These are phyloP conservation scores for Termitomyces sp. DNA, from an alignment of 768 basidiomycete genomes.

Conservation along the genomic window DNA sequence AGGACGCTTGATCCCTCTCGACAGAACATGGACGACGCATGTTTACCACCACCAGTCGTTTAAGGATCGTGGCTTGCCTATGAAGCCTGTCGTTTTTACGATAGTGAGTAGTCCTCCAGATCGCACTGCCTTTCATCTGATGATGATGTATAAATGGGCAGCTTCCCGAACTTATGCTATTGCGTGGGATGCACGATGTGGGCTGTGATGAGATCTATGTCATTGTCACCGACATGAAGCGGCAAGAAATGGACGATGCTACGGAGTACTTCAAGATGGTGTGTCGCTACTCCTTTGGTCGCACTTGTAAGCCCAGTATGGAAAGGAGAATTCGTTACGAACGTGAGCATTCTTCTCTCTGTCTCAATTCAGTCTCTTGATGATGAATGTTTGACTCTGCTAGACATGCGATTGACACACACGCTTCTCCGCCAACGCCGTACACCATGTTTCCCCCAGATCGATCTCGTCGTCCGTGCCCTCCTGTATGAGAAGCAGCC, in stretches of 20 bases:
- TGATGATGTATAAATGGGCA: slow-evolving; percentile 22
- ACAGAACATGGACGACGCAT: slow-evolving; percentile 80
- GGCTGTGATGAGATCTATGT: slow-evolving; percentile 78
- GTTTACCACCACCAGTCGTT: slow-evolving; percentile 77
- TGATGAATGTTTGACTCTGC: neutral
- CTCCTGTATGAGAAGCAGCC: slow-evolving; percentile 74
- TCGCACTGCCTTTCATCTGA: slow-evolving; percentile 7
- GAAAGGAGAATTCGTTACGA: slow-evolving; percentile 66
- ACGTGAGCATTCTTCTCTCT: slow-evolving; percentile 41
- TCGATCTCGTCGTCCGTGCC: slow-evolving; percentile 73
- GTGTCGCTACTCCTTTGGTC: slow-evolving; percentile 60
- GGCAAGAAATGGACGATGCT: slow-evolving; percentile 77
- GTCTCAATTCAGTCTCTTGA: neutral
- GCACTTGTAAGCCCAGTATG: slow-evolving; percentile 60
- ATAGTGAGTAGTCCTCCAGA: slow-evolving; percentile 46
- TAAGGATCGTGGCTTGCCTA: slow-evolving; percentile 65
- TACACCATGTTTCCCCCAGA: slow-evolving; percentile 80
- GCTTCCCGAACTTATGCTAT: slow-evolving; percentile 77
- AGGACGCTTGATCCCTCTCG: slow-evolving; percentile 71
- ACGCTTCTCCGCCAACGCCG: slow-evolving; percentile 64
- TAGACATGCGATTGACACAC: slow-evolving; percentile 67
- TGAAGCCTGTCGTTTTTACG: slow-evolving; percentile 80
- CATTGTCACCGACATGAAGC: slow-evolving; percentile 75
- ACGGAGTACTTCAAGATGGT: slow-evolving; percentile 78
- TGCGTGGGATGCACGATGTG: slow-evolving; percentile 77